Evolutionary conservation across 192 early-diverging fungal species (phyloP), one percentile per base, ranked within the genome.

Genomic region (Backusella australiensis): DNA sequence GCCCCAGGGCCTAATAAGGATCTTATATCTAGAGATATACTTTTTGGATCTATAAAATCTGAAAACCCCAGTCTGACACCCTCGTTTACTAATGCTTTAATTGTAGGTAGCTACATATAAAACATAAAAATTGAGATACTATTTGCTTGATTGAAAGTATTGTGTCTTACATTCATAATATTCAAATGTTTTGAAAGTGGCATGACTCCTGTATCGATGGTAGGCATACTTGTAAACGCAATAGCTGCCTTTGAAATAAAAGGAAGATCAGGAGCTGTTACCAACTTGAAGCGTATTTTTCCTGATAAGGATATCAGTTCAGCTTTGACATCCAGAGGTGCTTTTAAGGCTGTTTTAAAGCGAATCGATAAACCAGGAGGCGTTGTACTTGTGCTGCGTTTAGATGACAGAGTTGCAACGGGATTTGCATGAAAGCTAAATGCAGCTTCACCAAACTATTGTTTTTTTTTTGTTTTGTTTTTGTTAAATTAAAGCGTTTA

Each of bases 161-260:
- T 21, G 8, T n/a, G 4, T 3, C 39, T 75, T 75, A 75, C 74
- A 65, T 75, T 69, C 78, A 80, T 80, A 49, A 80, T 80, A 56
- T 80, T 80, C 26, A 80, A 44, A 53, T 75, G 78, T 36, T 80
- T 75, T 19, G 74, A 71, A 15, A 80, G 15, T 11, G 78, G 78
- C 78, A 80, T 80, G 12, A 80, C 69, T 17, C 39, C 78, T 11
- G 78, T 80, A 36, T 80, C 78, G 34, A 80, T 80, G 1, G 14
- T 52, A 12, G 78, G 78, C 19, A 67, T 59, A 6, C 42, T 80
- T 19, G 74, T 80, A 56, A 80, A 80, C 6, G 78, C 69, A 21
- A 80, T 75, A 6, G 74, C 44, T 5, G 72, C 74, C 11, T 75
- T 75, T 36, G 74, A 72, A 12, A 80, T 63, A 56, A 80, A 80